Evolutionary conservation across 2,329 filamentous ascomycete genomes (phyloP).

Genomic region (Aspergillus sp.): DNA sequence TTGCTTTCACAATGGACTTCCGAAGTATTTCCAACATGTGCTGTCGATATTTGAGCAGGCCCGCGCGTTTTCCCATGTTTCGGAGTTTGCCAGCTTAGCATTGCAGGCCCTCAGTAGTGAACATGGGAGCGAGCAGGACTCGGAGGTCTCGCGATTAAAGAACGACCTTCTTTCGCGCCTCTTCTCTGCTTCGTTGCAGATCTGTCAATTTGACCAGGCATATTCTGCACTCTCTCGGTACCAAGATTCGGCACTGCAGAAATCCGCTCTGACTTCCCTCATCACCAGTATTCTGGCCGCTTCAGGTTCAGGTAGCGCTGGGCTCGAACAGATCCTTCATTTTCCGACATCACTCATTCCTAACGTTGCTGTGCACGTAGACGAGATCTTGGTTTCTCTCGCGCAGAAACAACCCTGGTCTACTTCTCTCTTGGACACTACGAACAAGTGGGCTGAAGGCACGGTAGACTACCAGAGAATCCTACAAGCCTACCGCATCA

Average conservation of each 20-base stretch:
- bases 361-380: constrained; percentile 73
- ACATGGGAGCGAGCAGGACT: constrained; percentile 31
- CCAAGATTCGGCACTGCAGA: constrained; percentile 69
- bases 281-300: constrained; percentile 47
- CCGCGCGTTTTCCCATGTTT: constrained; percentile 74
- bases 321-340: constrained; percentile 63
- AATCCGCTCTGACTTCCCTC: constrained; percentile 68
- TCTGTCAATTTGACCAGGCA: constrained; percentile 76
- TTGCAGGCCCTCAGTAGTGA: constrained; percentile 59
- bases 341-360: constrained; percentile 67
- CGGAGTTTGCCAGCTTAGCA: constrained; percentile 77
- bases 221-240: constrained; percentile 77
- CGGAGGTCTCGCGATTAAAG: constrained; percentile 47
- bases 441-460: constrained; percentile 30
- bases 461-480: constrained; percentile 78
- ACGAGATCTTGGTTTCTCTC: constrained; percentile 71
- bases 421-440: constrained; percentile 41
- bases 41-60: constrained; percentile 76
- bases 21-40: constrained; percentile 85
- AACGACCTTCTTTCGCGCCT: constrained; percentile 77
- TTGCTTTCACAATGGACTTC: constrained; percentile 68
- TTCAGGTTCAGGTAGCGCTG: constrained; percentile 39
- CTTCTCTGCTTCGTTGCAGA: constrained; percentile 78
- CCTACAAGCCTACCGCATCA: constrained; percentile 86
- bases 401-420: constrained; percentile 70